These are phyloP conservation scores for Cercospora sp. DNA, from an alignment of 2,329 filamentous ascomycete genomes.

Conservation along the genomic window DNA sequence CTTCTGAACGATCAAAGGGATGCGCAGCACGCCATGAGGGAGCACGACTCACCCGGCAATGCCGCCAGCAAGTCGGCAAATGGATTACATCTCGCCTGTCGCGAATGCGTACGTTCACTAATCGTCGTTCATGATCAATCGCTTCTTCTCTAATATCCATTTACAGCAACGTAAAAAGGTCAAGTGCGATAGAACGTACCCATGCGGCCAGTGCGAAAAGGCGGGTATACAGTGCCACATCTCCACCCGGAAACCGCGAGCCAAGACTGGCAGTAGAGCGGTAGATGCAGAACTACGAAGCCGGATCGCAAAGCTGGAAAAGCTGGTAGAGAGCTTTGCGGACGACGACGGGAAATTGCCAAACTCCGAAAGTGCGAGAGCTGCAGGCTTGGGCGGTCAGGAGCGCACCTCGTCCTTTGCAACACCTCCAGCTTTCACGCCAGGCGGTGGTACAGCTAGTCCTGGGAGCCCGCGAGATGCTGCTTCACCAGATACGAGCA, in stretches of 20 bases:
- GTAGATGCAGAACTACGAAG: slow-evolving; percentile 27
- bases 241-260: slow-evolving; percentile 26
- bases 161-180: slow-evolving; percentile 18
- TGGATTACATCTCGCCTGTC: neutral
- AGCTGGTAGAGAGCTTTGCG: slow-evolving; percentile 27
- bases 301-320: slow-evolving; percentile 29
- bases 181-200: slow-evolving; percentile 27
- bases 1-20: neutral
- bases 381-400: neutral
- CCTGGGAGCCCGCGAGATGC: slow-evolving; percentile 16
- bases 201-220: slow-evolving; percentile 25
- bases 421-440: neutral
- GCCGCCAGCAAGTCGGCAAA: neutral
- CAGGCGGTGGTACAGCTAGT: neutral
- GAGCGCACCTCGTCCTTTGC: neutral
- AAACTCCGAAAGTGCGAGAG: neutral
- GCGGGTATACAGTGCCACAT: slow-evolving; percentile 20
- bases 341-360: slow-evolving; percentile 23
- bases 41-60: neutral
- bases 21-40: neutral
- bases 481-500: slow-evolving; percentile 25
- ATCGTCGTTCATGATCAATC: neutral
- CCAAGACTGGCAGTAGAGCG: slow-evolving; percentile 25
- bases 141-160: neutral
- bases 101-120: neutral